Percentiles rank a stretch among this genome's conserved stretches.
These are phyloP conservation scores for Hymenoscyphus scutula DNA, from an alignment of 2,329 filamentous ascomycete genomes.

Conservation along the genomic window DNA sequence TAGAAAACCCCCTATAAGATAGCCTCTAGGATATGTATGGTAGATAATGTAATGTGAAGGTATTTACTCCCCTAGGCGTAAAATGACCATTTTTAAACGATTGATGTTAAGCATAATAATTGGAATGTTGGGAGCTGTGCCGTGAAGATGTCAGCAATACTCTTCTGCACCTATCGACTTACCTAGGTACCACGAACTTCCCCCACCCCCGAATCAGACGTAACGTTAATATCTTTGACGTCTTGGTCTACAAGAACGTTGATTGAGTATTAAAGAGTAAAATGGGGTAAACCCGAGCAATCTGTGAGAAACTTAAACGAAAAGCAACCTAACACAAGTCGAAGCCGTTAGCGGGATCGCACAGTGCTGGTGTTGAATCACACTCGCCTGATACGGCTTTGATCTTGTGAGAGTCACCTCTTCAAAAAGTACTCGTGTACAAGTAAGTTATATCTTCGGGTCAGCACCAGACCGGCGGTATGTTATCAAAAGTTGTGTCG, in stretches of 20 bases:
- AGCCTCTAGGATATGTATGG: too few species aligned
- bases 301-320: not conserved
- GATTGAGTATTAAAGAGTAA: not conserved
- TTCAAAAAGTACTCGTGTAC: not conserved
- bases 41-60: too few species aligned
- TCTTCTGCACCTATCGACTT: not conserved
- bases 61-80: too few species aligned
- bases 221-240: not conserved
- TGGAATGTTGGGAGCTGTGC: constrained; percentile 35
- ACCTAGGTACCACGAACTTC: not conserved
- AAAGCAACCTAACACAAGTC: not conserved
- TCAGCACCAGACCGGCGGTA: not conserved
- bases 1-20: too few species aligned
- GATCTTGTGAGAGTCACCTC: not conserved
- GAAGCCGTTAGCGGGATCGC: not conserved
- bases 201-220: not conserved
- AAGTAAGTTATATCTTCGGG: not conserved
- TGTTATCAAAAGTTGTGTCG: not conserved
- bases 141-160: constrained; percentile 21
- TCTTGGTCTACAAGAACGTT: not conserved
- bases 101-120: too few species aligned
- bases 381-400: not conserved
- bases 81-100: too few species aligned
- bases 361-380: not conserved
- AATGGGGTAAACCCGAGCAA: not conserved